Percentiles rank a stretch among this genome's conserved stretches.
Conservation (phyloP, 1,139 yeast genomes). For the Blastobotrys aristatus region DNA sequence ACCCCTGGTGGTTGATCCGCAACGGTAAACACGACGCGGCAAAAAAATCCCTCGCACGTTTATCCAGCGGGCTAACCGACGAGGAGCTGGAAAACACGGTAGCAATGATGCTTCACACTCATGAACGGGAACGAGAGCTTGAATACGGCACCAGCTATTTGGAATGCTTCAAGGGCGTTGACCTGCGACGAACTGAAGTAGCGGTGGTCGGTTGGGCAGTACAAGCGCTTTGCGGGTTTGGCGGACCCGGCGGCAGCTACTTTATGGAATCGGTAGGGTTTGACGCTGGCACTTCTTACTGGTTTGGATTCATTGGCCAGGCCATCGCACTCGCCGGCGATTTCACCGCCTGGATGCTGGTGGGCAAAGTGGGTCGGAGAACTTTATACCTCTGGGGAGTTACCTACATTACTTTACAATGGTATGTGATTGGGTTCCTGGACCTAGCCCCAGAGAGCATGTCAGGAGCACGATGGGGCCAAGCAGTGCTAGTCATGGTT, state of each 20-base stretch:
- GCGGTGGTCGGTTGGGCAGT: slow-evolving; percentile 16
- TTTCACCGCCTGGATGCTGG: slow-evolving; percentile 12
- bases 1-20: slow-evolving; percentile 52
- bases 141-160: slow-evolving; percentile 36
- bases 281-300: slow-evolving; percentile 46
- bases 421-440: slow-evolving; percentile 31
- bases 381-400: slow-evolving; percentile 45
- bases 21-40: slow-evolving; percentile 35
- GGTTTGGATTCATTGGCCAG: slow-evolving; percentile 48
- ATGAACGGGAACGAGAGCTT: slow-evolving; percentile 40
- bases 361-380: slow-evolving; percentile 42
- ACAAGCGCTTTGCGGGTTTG: slow-evolving; percentile 8
- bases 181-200: slow-evolving; percentile 51
- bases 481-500: slow-evolving; percentile 13
- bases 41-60: slow-evolving; percentile 9
- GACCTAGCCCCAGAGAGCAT: slow-evolving; percentile 1
- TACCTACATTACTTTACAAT: slow-evolving; percentile 33
- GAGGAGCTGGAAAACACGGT: slow-evolving; percentile 30
- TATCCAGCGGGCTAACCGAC: slow-evolving; percentile 27
- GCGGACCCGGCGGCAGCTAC: slow-evolving; percentile 14
- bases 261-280: slow-evolving; percentile 24
- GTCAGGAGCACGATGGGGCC: slow-evolving; percentile 29
- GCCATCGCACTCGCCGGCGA: slow-evolving; percentile 20
- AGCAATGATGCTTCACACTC: slow-evolving; percentile 42
- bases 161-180: slow-evolving; percentile 47